A percentile compares a stretch with the other conserved stretches of the same genome.
These are phyloP conservation scores for Mortierella sp. DNA, from an alignment of 371 early-diverging fungal genomes.

Conservation along the genomic window DNA sequence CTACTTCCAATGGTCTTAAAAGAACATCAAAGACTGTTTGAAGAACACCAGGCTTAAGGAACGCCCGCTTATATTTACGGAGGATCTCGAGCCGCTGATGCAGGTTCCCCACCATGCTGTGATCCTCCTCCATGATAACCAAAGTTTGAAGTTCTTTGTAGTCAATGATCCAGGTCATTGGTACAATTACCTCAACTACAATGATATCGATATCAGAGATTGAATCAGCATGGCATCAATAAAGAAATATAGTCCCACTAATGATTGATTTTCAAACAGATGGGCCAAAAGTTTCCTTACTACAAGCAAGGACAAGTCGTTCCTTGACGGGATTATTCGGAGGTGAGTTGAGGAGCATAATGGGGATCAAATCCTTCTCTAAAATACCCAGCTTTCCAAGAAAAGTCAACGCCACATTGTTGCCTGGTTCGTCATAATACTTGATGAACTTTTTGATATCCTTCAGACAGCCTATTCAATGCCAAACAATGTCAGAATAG, in stretches of 20 bases:
- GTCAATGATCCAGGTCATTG: conserved; percentile 79
- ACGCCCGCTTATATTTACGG: conserved; percentile 76
- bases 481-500: not conserved
- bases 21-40: conserved; percentile 61
- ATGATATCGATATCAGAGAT: not conserved
- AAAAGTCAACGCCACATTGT: conserved; percentile 71
- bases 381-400: conserved; percentile 82
- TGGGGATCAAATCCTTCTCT: conserved; percentile 83
- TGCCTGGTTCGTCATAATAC: conserved; percentile 72
- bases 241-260: not conserved
- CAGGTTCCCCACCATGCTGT: conserved; percentile 58
- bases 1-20: conserved; percentile 65
- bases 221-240: not conserved
- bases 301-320: conserved; percentile 70
- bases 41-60: conserved; percentile 70
- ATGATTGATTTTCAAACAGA: not conserved
- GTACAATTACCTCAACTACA: conserved; percentile 79
- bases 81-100: conserved; percentile 67
- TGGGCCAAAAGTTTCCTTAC: conserved; percentile 45
- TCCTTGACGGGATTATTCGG: conserved; percentile 49
- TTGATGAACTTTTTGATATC: conserved; percentile 85
- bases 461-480: conserved; percentile 69
- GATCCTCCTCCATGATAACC: conserved; percentile 50
- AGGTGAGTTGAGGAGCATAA: conserved; percentile 71
- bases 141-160: conserved; percentile 33